Evolutionary conservation across 306 rosid species (phyloP).

Genomic region (Begonia masoniana): DNA sequence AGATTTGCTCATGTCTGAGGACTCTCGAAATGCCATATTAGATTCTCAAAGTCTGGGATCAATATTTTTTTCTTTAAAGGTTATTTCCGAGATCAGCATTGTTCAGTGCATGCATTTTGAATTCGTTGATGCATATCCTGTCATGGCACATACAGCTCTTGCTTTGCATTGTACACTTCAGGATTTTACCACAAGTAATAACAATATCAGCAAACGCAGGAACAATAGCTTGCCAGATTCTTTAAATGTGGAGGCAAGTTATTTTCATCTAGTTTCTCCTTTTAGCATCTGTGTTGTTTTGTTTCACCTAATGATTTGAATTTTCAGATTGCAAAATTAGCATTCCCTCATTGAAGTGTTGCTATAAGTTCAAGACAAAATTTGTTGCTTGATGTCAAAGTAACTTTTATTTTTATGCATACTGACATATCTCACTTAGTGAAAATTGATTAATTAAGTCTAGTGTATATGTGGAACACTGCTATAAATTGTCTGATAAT

Average conservation of each 20-base stretch:
- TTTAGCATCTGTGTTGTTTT: neutral
- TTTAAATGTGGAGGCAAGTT: slow-evolving; percentile 45
- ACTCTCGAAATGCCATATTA: slow-evolving; percentile 39
- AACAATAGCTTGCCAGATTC: slow-evolving; percentile 24
- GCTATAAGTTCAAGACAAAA: too few relatives aligned
- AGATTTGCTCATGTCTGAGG: slow-evolving; percentile 52
- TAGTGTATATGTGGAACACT: too few relatives aligned
- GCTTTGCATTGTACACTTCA: slow-evolving; percentile 53
- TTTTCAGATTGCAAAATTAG: too few relatives aligned
- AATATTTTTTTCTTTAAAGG: slow-evolving; percentile 44
- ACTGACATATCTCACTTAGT: too few relatives aligned
- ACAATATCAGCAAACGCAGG: slow-evolving; percentile 18
- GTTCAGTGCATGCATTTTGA: slow-evolving; percentile 39
- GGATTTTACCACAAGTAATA: slow-evolving; percentile 21
- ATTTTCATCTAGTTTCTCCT: neutral
- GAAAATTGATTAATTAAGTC: too few relatives aligned
- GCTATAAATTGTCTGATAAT: too few relatives aligned
- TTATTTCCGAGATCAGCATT: slow-evolving; percentile 64
- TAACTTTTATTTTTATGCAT: too few relatives aligned
- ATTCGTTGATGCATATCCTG: slow-evolving; percentile 48
- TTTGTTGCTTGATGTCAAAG: too few relatives aligned
- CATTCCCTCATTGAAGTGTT: too few relatives aligned
- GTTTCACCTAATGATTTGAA: too few relatives aligned
- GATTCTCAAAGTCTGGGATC: slow-evolving; percentile 38
- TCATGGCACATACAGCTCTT: slow-evolving; percentile 62